Conservation (phyloP, 225 moss, liverwort and hornwort genomes). For the Neckera pumila region DNA sequence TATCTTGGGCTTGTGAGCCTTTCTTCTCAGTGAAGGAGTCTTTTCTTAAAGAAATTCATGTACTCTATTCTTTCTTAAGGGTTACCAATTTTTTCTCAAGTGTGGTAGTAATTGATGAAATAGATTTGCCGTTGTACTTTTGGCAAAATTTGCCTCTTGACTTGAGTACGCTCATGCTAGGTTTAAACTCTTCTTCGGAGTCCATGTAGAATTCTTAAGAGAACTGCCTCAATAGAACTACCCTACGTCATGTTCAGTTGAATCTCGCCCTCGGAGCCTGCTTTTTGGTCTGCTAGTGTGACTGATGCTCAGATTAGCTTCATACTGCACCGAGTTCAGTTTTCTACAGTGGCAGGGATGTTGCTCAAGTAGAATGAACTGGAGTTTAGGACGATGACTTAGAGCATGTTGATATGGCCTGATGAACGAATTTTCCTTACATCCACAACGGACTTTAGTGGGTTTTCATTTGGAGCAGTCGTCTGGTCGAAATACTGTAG, state of each 20-base stretch:
- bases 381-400: background rate
- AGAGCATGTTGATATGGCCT: background rate
- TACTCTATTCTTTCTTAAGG: slow-evolving; percentile 17
- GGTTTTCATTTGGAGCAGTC: background rate
- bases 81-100: slow-evolving; percentile 7
- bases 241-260: background rate
- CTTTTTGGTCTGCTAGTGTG: background rate
- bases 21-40: slow-evolving; percentile 13
- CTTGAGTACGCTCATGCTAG: background rate
- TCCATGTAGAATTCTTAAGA: background rate
- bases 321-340: background rate
- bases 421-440: background rate
- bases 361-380: background rate
- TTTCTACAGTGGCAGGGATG: background rate
- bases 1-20: slow-evolving; percentile 87
- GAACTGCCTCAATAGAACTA: background rate
- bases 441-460: background rate
- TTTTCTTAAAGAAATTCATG: slow-evolving; percentile 1
- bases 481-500: background rate
- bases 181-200: background rate
- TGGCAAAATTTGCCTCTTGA: slow-evolving; percentile 12
- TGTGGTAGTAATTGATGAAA: background rate
- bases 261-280: background rate
- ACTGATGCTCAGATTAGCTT: background rate
- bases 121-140: slow-evolving; percentile 9